A percentile compares a stretch with the other conserved stretches of the same genome.
Conservation (phyloP, 495 filamentous ascomycete genomes). For the Letharia columbiana region DNA sequence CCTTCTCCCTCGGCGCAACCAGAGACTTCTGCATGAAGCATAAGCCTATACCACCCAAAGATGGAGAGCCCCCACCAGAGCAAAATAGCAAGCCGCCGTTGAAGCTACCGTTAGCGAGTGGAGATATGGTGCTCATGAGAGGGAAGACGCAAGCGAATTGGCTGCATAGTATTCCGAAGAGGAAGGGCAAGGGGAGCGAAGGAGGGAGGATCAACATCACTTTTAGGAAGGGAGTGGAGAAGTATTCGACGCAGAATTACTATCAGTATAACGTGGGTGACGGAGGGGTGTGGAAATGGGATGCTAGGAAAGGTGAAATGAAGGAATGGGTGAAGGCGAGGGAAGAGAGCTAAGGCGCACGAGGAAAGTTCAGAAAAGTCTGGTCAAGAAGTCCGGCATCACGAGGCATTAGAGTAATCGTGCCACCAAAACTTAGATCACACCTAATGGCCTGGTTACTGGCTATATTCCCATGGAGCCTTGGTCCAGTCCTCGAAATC, state of each 20-base stretch:
- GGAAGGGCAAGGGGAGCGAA: constrained; percentile 46
- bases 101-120: constrained; percentile 51
- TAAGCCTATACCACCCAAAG: constrained; percentile 40
- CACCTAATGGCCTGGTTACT: too few species aligned
- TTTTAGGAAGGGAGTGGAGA: constrained; percentile 54
- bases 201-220: constrained; percentile 68
- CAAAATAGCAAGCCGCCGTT: constrained; percentile 33
- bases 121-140: constrained; percentile 68
- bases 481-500: too few species aligned
- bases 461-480: too few species aligned
- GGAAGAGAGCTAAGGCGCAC: background rate
- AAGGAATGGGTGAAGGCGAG: constrained; percentile 30
- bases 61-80: constrained; percentile 15
- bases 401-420: background rate
- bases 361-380: background rate
- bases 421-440: background rate
- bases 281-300: constrained; percentile 56
- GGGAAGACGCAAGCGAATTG: constrained; percentile 60
- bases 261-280: constrained; percentile 67
- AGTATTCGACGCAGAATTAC: constrained; percentile 62
- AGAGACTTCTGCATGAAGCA: constrained; percentile 67
- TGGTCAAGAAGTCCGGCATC: background rate
- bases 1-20: constrained; percentile 55
- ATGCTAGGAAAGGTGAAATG: constrained; percentile 48
- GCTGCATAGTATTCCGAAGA: constrained; percentile 69